These are phyloP conservation scores for Diplogelasinospora grovesii DNA, from an alignment of 495 filamentous ascomycete species.

Conservation along the genomic window DNA sequence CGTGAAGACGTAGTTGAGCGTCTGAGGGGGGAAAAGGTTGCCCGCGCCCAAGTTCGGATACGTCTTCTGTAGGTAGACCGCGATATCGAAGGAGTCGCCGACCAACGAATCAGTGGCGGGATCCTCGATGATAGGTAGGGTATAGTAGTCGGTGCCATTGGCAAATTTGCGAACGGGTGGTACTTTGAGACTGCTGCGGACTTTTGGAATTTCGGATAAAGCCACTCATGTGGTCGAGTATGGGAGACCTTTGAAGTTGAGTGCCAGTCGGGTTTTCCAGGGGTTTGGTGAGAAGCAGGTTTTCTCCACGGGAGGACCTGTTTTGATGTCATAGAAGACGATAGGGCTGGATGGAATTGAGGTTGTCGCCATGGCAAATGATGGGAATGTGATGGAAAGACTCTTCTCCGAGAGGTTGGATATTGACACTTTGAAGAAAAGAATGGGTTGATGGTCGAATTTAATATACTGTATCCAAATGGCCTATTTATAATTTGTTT, in stretches of 20 bases:
- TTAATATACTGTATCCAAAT: too few species aligned
- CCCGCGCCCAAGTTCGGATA: constrained; percentile 33
- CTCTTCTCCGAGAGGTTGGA: too few species aligned
- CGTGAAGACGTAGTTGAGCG: constrained; percentile 18
- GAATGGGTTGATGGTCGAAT: too few species aligned
- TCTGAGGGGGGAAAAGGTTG: constrained; percentile 36
- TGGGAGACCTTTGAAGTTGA: constrained; percentile 52
- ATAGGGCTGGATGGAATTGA: too few species aligned
- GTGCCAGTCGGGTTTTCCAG: constrained; percentile 52
- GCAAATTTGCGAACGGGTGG: constrained; percentile 45
- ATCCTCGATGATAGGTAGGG: constrained; percentile 53
- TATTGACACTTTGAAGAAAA: too few species aligned
- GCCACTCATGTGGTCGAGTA: constrained; percentile 47
- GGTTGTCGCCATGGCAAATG: too few species aligned
- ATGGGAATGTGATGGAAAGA: too few species aligned
- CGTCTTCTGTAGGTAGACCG: constrained; percentile 46
- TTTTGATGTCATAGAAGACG: constrained; percentile 53
- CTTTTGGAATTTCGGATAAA: constrained; percentile 40
- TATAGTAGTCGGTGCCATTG: constrained; percentile 53
- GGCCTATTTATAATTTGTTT: too few species aligned
- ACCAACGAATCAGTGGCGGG: constrained; percentile 30
- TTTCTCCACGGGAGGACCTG: constrained; percentile 26
- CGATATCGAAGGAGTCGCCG: constrained; percentile 61
- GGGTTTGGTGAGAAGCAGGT: constrained; percentile 46
- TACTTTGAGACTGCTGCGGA: constrained; percentile 38